These are phyloP conservation scores for Claviceps monticola DNA, from an alignment of 2,329 filamentous ascomycete species.

Conservation along the genomic window DNA sequence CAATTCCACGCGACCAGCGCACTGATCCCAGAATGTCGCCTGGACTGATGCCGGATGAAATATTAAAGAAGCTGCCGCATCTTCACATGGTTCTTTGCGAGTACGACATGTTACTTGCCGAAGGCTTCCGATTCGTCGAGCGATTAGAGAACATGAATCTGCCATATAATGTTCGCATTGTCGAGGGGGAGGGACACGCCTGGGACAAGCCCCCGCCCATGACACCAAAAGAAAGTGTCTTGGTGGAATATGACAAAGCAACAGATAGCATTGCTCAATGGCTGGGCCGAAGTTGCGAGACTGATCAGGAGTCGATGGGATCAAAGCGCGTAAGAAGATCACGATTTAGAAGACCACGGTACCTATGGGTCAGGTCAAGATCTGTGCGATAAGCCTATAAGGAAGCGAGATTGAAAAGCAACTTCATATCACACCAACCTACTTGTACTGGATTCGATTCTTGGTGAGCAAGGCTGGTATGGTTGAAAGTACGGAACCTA, in stretches of 20 bases:
- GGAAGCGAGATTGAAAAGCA: background rate
- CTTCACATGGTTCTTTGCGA: constrained; percentile 49
- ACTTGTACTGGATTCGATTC: background rate
- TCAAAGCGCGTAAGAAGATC: constrained; percentile 21
- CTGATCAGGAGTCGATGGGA: constrained; percentile 20
- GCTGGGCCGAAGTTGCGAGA: constrained; percentile 24
- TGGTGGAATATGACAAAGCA: constrained; percentile 32
- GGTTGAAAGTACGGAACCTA: too few relatives aligned
- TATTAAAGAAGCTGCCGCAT: constrained; percentile 37
- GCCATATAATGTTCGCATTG: constrained; percentile 26
- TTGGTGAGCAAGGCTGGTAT: background rate
- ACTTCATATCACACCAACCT: background rate
- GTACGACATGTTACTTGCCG: constrained; percentile 48
- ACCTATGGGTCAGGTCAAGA: constrained; percentile 19
- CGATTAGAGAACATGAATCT: constrained; percentile 30
- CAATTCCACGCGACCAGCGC: constrained; percentile 29
- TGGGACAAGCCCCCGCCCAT: constrained; percentile 36
- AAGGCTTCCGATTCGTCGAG: constrained; percentile 47
- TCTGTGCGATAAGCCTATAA: constrained; percentile 12
- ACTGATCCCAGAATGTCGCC: constrained; percentile 44
- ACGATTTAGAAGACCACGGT: constrained; percentile 17
- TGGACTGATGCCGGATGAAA: constrained; percentile 37
- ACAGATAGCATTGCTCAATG: constrained; percentile 27
- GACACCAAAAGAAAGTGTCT: constrained; percentile 28
- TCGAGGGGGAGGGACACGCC: constrained; percentile 31